These are phyloP conservation scores for Punctularia strigosozonata DNA, from an alignment of 768 basidiomycete species.

Conservation along the genomic window DNA sequence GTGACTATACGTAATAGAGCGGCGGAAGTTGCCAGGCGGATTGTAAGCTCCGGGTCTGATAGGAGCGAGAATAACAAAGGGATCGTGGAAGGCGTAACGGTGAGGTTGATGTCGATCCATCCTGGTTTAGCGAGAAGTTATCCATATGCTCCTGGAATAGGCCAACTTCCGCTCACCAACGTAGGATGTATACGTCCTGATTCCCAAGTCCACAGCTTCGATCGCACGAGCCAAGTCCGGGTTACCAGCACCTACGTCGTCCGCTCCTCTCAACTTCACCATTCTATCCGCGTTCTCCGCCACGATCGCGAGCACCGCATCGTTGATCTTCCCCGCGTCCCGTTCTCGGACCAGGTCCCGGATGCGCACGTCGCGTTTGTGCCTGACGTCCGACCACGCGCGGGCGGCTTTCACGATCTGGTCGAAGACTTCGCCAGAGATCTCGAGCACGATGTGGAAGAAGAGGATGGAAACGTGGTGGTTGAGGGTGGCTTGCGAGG, in stretches of 20 bases:
- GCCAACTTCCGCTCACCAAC: constrained; percentile 57
- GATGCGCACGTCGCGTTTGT: constrained; percentile 72
- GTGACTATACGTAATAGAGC: constrained; percentile 74
- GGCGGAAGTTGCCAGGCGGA: constrained; percentile 76
- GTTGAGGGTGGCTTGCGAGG: constrained; percentile 54
- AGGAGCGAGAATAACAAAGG: constrained; percentile 77
- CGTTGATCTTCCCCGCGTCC: constrained; percentile 79
- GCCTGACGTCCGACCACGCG: constrained; percentile 53
- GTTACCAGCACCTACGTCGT: constrained; percentile 26
- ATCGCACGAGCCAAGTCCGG: constrained; percentile 45
- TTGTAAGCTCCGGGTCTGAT: constrained; percentile 61
- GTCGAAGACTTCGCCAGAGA: constrained; percentile 96
- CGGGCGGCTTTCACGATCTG: constrained; percentile 86
- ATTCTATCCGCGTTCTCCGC: constrained; percentile 57
- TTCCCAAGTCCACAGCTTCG: constrained; percentile 87
- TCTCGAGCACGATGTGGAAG: constrained; percentile 87
- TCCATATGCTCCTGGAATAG: neutral
- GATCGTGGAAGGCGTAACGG: constrained; percentile 84
- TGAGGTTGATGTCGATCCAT: constrained; percentile 96
- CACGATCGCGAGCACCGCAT: constrained; percentile 77
- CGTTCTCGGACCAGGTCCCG: constrained; percentile 84
- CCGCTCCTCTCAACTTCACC: constrained; percentile 28
- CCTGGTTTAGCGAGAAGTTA: constrained; percentile 33
- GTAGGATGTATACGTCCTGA: constrained; percentile 86
- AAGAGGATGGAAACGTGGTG: constrained; percentile 79